Conservation (phyloP, 2,329 filamentous ascomycete species). For the Ceratocystiopsis sp. region DNA sequence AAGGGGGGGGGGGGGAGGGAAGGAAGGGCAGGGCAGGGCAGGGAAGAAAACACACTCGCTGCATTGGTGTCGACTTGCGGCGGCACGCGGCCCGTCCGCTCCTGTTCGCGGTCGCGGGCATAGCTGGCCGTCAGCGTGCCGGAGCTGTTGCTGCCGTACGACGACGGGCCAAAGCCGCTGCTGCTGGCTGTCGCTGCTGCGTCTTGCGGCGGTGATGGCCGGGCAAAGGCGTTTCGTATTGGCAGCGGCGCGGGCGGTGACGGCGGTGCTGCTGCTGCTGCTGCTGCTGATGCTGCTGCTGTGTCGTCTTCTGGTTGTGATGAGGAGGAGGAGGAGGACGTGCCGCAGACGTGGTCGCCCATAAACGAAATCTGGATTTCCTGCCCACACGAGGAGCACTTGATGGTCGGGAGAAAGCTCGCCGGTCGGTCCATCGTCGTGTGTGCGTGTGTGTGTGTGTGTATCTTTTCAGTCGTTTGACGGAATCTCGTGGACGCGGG, state of each 20-base stretch:
- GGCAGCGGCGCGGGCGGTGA: too few relatives aligned
- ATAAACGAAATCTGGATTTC: constrained; percentile 73
- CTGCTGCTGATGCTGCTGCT: too few relatives aligned
- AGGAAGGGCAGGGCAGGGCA: constrained; percentile 2
- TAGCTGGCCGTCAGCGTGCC: background rate
- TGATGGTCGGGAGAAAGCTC: constrained; percentile 65
- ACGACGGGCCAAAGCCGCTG: too few relatives aligned
- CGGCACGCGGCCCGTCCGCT: constrained; percentile 29
- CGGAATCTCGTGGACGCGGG: too few relatives aligned
- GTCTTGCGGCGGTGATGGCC: constrained; percentile 15
- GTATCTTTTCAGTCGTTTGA: too few relatives aligned
- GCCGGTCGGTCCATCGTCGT: constrained; percentile 34
- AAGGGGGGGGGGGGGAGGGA: constrained; percentile 4
- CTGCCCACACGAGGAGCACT: constrained; percentile 64
- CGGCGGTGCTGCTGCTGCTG: too few relatives aligned
- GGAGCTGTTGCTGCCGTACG: too few relatives aligned
- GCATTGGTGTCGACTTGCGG: constrained; percentile 37
- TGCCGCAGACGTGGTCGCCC: constrained; percentile 64
- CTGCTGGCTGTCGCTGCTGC: constrained; percentile 17
- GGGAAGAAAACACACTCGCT: constrained; percentile 31
- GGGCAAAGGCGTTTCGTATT: too few relatives aligned
- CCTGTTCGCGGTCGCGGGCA: constrained; percentile 12
- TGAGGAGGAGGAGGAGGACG: too few relatives aligned
- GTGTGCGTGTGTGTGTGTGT: background rate
- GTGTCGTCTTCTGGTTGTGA: too few relatives aligned